Evolutionary conservation across 305 asterid genomes (phyloP).

Genomic region (Solanum chacoense): DNA sequence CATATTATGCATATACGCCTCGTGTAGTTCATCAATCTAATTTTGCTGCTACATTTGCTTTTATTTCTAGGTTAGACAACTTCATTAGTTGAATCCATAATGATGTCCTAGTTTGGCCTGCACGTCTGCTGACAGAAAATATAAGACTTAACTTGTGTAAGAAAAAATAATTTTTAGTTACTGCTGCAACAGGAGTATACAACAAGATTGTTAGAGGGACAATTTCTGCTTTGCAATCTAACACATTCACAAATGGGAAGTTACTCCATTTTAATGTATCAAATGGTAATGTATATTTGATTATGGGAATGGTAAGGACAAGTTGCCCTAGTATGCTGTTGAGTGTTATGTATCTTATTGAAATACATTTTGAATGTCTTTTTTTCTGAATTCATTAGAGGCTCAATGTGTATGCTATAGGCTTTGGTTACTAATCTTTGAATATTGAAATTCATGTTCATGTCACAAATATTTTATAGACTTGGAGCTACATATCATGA

Average conservation of each 20-base stretch:
- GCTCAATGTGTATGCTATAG: too few species aligned
- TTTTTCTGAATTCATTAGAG: too few species aligned
- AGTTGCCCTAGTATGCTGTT: background rate
- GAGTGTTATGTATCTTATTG: too few species aligned
- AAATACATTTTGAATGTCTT: background rate
- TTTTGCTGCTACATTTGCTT: conserved; percentile 84
- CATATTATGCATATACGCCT: conserved; percentile 76
- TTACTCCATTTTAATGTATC: background rate
- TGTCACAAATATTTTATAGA: background rate
- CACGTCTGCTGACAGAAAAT: too few species aligned
- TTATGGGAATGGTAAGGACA: background rate
- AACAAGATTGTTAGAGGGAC: background rate
- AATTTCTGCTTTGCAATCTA: background rate
- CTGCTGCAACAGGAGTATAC: background rate
- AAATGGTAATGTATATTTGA: background rate
- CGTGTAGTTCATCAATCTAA: conserved; percentile 78
- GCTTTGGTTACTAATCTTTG: background rate
- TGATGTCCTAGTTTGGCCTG: background rate
- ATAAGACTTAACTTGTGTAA: background rate
- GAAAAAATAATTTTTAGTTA: background rate
- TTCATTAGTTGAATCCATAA: background rate
- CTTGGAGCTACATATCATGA: background rate
- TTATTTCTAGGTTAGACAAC: conserved; percentile 65
- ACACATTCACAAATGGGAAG: background rate
- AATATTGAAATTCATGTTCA: background rate